Conservation (phyloP, 163 green algal species). For the Coccomyxa subellipsoidea region DNA sequence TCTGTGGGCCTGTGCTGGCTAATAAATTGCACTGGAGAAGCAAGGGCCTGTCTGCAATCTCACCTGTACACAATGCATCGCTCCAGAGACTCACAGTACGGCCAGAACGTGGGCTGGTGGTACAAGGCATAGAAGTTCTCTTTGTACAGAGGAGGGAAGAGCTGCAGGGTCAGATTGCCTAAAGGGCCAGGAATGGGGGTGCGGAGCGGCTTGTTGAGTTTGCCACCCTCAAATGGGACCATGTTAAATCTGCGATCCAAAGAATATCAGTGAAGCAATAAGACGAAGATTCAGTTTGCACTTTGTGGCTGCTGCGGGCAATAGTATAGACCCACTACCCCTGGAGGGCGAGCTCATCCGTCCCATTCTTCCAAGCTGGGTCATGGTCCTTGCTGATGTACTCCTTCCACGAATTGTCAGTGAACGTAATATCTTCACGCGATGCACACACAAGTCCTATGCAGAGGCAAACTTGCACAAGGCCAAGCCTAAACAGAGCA, state of each 20-base stretch:
- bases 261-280: too few relatives aligned
- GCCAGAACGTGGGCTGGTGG: conserved; percentile 5
- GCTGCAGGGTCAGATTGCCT: not conserved
- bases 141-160: not conserved
- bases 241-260: conserved; percentile 1
- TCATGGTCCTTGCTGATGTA: conserved; percentile 1
- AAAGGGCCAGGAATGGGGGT: not conserved
- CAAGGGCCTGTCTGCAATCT: too few relatives aligned
- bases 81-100: not conserved
- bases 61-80: conserved; percentile 1
- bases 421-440: not conserved
- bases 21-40: too few relatives aligned
- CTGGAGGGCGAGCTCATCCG: not conserved
- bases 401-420: not conserved
- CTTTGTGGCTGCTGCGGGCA: too few relatives aligned
- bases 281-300: too few relatives aligned
- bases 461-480: not conserved
- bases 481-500: too few relatives aligned
- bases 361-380: not conserved
- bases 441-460: not conserved
- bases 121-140: not conserved
- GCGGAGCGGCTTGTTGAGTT: not conserved
- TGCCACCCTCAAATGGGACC: not conserved
- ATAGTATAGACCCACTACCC: not conserved
- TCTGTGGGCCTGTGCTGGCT: too few relatives aligned